Evolutionary conservation across 208 protist species (phyloP).

Genomic region (Phytomonas francai): DNA sequence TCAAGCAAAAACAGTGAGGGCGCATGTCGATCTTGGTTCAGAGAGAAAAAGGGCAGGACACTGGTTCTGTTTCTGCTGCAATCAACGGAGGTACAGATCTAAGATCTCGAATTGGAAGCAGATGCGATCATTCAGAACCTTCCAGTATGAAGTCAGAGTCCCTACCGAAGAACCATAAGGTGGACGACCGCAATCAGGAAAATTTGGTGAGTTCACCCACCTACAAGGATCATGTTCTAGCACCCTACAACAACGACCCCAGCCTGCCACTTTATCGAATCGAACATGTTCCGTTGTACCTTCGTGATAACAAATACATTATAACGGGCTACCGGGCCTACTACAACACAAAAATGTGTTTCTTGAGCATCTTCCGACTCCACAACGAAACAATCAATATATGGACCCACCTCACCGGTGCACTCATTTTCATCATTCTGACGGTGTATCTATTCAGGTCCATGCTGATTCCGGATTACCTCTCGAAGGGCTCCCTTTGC

Average conservation of each 20-base stretch:
- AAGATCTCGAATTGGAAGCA: not conserved
- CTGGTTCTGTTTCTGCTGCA: not conserved
- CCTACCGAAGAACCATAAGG: not conserved
- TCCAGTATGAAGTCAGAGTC: not conserved
- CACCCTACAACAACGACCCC: constrained; percentile 19
- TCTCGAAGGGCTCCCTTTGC: constrained; percentile 15
- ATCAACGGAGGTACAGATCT: not conserved
- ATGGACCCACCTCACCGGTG: constrained; percentile 72
- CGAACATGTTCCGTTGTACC: constrained; percentile 32
- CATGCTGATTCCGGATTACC: constrained; percentile 21
- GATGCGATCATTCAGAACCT: not conserved
- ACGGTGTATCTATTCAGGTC: constrained; percentile 28
- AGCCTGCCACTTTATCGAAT: constrained; percentile 37
- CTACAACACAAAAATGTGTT: constrained; percentile 44
- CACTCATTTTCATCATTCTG: constrained; percentile 48
- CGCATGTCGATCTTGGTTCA: not conserved
- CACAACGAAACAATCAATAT: constrained; percentile 88
- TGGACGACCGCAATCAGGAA: constrained; percentile 1
- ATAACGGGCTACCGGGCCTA: constrained; percentile 51
- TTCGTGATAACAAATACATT: constrained; percentile 46
- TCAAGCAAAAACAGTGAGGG: not conserved
- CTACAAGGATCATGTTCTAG: constrained; percentile 6
- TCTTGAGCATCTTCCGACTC: constrained; percentile 55
- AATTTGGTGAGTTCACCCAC: constrained; percentile 14
- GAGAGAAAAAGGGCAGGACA: not conserved